phyloP scores from a whole-genome alignment of 106 monocot genomes.

The Posidonia australis region DNA sequence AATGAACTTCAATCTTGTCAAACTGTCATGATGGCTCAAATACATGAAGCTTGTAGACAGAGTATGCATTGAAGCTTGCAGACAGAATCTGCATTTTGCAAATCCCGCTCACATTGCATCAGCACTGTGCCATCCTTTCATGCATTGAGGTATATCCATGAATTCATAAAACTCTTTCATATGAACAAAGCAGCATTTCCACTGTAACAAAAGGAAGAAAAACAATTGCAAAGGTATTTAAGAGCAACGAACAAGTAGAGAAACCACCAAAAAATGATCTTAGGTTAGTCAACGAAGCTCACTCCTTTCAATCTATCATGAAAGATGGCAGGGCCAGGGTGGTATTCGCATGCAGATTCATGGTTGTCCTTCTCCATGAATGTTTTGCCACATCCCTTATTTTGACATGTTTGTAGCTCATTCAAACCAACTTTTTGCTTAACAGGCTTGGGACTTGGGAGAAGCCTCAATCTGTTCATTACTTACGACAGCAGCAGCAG shows the following conservation, averaged over 20 bases:
- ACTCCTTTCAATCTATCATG: conserved; percentile 96
- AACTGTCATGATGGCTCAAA: no score
- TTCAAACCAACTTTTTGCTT: conserved; percentile 62
- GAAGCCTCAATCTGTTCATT: conserved; percentile 11
- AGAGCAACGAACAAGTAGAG: background rate
- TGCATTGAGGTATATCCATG: conserved; percentile 80
- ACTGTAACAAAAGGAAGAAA: conserved; percentile 34
- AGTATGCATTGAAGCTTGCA: no score
- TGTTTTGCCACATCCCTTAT: conserved; percentile 89
- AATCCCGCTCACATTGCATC: conserved; percentile 14
- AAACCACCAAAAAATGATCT: background rate
- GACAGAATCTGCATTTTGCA: no score
- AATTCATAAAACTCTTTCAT: conserved; percentile 98
- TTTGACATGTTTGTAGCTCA: conserved; percentile 61
- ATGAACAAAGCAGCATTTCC: conserved; percentile 91
- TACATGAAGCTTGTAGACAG: no score
- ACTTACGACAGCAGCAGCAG: background rate
- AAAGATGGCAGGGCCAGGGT: conserved; percentile 84
- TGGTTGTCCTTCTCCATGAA: conserved; percentile 96
- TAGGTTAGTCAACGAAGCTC: conserved; percentile 4
- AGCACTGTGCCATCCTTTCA: conserved; percentile 94
- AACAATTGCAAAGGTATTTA: background rate
- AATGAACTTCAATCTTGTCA: no score
- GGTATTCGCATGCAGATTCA: conserved; percentile 82
- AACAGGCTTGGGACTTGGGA: conserved; percentile 19